A percentile compares a stretch with the other conserved stretches of the same genome.
phyloP scores from a whole-genome alignment of 208 protist species.

The Herpetomonas tarakana region DNA sequence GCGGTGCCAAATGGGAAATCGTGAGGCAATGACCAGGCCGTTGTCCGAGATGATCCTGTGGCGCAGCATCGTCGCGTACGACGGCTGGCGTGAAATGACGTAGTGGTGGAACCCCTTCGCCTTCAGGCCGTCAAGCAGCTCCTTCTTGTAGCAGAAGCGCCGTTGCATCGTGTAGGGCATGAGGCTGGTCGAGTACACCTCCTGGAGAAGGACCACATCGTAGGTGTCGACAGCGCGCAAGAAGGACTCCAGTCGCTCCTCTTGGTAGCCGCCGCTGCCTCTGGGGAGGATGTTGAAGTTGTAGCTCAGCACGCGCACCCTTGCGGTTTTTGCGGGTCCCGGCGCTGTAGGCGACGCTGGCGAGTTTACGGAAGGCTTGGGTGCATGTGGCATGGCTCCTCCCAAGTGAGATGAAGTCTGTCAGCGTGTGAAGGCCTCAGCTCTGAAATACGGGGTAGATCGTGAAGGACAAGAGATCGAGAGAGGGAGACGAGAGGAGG shows the following conservation, averaged over 20 bases:
- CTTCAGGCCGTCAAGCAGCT: constrained; percentile 68
- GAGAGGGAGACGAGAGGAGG: too few relatives aligned
- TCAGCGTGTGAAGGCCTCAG: too few relatives aligned
- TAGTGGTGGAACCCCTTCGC: constrained; percentile 79
- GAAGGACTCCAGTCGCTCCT: constrained; percentile 81
- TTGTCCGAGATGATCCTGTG: constrained; percentile 79
- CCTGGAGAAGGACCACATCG: constrained; percentile 83
- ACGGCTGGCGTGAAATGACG: constrained; percentile 80
- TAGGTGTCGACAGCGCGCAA: constrained; percentile 59
- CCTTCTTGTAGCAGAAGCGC: constrained; percentile 71
- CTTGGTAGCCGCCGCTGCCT: constrained; percentile 76
- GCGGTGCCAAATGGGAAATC: constrained; percentile 74
- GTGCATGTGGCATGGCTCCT: neutral
- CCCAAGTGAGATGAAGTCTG: neutral
- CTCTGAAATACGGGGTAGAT: neutral
- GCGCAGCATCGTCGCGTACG: constrained; percentile 77
- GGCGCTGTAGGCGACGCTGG: constrained; percentile 1
- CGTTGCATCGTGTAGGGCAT: constrained; percentile 77
- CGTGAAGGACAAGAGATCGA: neutral
- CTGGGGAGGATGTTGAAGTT: constrained; percentile 90
- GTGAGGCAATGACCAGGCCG: constrained; percentile 84
- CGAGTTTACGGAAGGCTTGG: too few relatives aligned
- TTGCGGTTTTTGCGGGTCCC: neutral
- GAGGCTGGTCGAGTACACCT: constrained; percentile 80
- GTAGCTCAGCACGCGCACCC: constrained; percentile 80